Percentiles rank a stretch among this genome's conserved stretches.
Evolutionary conservation across 1,139 yeast species (phyloP).

Genomic region (Eremothecium coryli): DNA sequence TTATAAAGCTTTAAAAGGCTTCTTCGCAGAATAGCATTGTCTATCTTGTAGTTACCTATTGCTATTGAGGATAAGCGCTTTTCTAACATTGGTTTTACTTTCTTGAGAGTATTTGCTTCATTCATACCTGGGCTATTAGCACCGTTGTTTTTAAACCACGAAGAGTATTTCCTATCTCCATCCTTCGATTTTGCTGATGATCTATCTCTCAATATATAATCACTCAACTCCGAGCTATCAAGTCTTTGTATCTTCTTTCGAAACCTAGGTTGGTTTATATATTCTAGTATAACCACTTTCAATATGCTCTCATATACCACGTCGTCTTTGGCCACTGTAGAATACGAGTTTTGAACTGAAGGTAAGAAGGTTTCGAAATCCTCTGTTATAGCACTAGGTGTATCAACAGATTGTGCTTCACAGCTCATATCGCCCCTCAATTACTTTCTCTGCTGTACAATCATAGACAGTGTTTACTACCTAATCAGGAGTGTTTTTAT

Average conservation of each 20-base stretch:
- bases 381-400: not conserved
- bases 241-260: constrained; percentile 16
- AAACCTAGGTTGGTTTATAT: constrained; percentile 52
- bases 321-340: constrained; percentile 1
- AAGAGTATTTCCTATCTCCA: constrained; percentile 6
- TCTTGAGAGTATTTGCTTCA: constrained; percentile 34
- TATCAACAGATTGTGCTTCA: not conserved
- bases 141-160: constrained; percentile 6
- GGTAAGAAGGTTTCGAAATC: constrained; percentile 1
- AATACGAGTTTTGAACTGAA: constrained; percentile 2
- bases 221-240: constrained; percentile 7
- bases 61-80: constrained; percentile 46
- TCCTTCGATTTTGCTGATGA: constrained; percentile 3
- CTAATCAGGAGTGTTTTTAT: too few relatives aligned
- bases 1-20: constrained; percentile 53
- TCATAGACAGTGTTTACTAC: too few relatives aligned
- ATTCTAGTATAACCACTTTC: constrained; percentile 45
- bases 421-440: constrained; percentile 1
- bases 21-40: constrained; percentile 34
- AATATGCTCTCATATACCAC: constrained; percentile 24
- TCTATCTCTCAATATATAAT: constrained; percentile 9
- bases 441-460: too few relatives aligned
- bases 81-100: constrained; percentile 41
- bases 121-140: constrained; percentile 2
- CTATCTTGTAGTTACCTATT: constrained; percentile 32